Evolutionary conservation across 2,329 filamentous ascomycete species (phyloP).

Genomic region (Claviceps sp.): DNA sequence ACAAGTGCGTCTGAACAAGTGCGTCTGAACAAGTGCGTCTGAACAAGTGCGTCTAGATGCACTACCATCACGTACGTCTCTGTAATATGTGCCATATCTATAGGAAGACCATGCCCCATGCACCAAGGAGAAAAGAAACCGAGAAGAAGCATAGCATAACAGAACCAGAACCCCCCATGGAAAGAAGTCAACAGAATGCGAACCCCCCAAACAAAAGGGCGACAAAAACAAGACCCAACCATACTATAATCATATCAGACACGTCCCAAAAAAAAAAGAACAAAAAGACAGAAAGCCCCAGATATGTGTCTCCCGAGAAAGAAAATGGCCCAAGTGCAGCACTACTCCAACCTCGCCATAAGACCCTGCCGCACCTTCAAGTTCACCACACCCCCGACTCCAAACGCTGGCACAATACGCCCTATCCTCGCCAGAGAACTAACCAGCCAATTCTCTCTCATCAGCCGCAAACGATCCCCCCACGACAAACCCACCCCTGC

Average conservation of each 20-base stretch:
- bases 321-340: neutral
- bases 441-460: slow-evolving; percentile 63
- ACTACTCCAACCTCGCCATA: slow-evolving; percentile 45
- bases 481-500: slow-evolving; percentile 20
- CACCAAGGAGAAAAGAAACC: neutral
- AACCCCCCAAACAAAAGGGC: neutral
- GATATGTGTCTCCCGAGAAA: neutral
- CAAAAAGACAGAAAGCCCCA: neutral
- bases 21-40: no score
- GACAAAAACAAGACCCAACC: neutral
- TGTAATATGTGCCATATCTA: no score
- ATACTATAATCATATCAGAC: neutral
- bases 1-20: no score
- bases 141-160: neutral
- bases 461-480: slow-evolving; percentile 48
- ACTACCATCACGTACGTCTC: no score
- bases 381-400: slow-evolving; percentile 78
- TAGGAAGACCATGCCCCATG: no score
- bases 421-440: slow-evolving; percentile 66
- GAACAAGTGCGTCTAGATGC: no score
- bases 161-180: no score
- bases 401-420: slow-evolving; percentile 79
- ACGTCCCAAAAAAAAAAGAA: neutral
- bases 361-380: slow-evolving; percentile 51
- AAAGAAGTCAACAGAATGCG: no score